Evolutionary conservation across 768 basidiomycete species (phyloP), one percentile per base, ranked within the genome.

Genomic region (Omphalotus guepiniiformis): DNA sequence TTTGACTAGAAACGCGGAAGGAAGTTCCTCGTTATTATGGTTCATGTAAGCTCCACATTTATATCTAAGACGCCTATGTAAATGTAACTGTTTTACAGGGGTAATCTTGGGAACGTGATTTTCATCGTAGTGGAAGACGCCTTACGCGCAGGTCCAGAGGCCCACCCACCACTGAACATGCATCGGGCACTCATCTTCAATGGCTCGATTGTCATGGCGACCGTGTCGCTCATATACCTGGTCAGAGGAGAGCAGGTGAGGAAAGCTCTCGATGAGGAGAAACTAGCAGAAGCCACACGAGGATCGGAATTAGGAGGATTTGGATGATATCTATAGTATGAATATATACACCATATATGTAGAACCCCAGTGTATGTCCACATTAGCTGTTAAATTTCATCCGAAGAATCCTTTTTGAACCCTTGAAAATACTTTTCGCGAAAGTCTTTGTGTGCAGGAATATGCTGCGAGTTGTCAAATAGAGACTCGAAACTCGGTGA

Each of bases 381-480:
- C n/a, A n/a, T n/a, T n/a, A n/a, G n/a, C n/a, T n/a, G n/a, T n/a
- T n/a, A n/a, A n/a, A n/a, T n/a, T n/a, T n/a, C n/a, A n/a, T n/a
- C n/a, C n/a, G n/a, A n/a, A n/a, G 27, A 44, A 23, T 62, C 60
- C 48, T 74, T 79, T 53, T 73, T 85, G 64, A 94, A 93, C 0
- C 88, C 84, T 45, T 83, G 80, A 53, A 92, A 92, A 62, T 91
- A 95, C 59, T 92, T 90, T 53, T 85, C 81, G 45, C 91, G 73
- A 62, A 98, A 98, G 56, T 89, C 83, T 54, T 79, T 84, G 64
- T 98, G 94, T 1, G 92, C 93, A 2, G 94, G 93, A 11, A 81
- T 60, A 57, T 78, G 83, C 15, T 55, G 57, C 1, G 16, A 52
- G n/a, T 45, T 29, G 47, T 0, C 53, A 51, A 21, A 58, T 49